Percentiles rank a stretch among this genome's conserved stretches.
Evolutionary conservation across 306 rosid genomes (phyloP).

Genomic region (Rosa lucieae): DNA sequence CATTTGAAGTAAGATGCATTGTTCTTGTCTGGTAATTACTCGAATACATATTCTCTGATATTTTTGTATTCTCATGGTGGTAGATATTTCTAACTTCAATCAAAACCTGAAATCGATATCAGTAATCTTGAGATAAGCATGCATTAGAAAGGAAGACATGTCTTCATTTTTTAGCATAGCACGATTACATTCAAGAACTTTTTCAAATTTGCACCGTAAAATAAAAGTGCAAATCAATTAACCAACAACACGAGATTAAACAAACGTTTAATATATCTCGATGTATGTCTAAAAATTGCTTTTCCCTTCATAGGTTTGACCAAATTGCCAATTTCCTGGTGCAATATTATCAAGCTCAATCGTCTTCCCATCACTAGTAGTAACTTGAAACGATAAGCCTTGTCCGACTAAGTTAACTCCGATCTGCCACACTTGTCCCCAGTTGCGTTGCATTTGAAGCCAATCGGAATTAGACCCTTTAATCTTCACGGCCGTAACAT

Average conservation of each 20-base stretch:
- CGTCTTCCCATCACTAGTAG: slow-evolving; percentile 41
- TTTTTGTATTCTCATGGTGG: too few species aligned
- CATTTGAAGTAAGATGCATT: too few species aligned
- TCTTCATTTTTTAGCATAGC: too few species aligned
- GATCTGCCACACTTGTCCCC: slow-evolving; percentile 66
- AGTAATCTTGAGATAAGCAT: background rate
- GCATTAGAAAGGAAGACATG: background rate
- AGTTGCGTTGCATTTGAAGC: slow-evolving; percentile 46
- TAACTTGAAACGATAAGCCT: slow-evolving; percentile 44
- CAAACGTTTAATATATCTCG: too few species aligned
- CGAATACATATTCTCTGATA: too few species aligned
- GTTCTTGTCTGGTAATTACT: too few species aligned
- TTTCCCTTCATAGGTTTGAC: slow-evolving; percentile 37
- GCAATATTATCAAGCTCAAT: slow-evolving; percentile 34
- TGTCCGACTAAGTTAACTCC: slow-evolving; percentile 34
- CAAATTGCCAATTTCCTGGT: slow-evolving; percentile 52
- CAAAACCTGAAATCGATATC: too few species aligned
- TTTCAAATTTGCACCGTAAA: background rate
- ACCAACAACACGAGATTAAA: too few species aligned
- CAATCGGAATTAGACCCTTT: slow-evolving; percentile 32
- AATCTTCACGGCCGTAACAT: slow-evolving; percentile 36
- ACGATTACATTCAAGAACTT: too few species aligned
- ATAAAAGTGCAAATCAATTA: background rate
- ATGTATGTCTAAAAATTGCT: slow-evolving; percentile 8
- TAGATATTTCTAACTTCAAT: too few species aligned